Evolutionary conservation across 371 early-diverging fungal species (phyloP).

Genomic region (Saksenaea oblongispora): DNA sequence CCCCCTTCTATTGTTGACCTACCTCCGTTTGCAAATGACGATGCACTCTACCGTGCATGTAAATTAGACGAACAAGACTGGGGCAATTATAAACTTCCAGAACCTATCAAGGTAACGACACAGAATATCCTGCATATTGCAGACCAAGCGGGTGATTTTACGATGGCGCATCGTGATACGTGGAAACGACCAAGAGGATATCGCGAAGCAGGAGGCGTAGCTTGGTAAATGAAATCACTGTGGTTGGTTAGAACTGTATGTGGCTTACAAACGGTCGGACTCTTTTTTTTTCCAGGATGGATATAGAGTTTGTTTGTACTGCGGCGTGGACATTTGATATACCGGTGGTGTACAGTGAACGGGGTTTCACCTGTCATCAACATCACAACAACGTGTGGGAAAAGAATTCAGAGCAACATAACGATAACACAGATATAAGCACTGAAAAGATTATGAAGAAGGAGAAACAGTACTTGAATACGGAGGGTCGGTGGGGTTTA

Average conservation of each 20-base stretch:
- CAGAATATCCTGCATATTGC: slow-evolving; percentile 29
- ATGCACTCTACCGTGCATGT: slow-evolving; percentile 37
- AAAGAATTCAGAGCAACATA: slow-evolving; percentile 27
- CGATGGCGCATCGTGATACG: slow-evolving; percentile 48
- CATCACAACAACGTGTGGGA: slow-evolving; percentile 47
- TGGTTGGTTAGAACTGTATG: background rate
- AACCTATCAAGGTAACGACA: slow-evolving; percentile 22
- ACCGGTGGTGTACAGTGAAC: slow-evolving; percentile 32
- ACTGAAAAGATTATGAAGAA: slow-evolving; percentile 28
- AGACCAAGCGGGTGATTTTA: slow-evolving; percentile 51
- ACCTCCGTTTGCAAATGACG: slow-evolving; percentile 36
- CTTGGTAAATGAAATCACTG: slow-evolving; percentile 26
- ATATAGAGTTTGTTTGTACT: slow-evolving; percentile 47
- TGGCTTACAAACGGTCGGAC: too few species aligned
- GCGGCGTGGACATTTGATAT: slow-evolving; percentile 39
- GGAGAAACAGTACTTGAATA: slow-evolving; percentile 28
- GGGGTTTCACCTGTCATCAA: slow-evolving; percentile 44
- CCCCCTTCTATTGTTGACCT: slow-evolving; percentile 42
- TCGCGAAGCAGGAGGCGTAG: slow-evolving; percentile 45
- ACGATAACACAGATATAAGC: slow-evolving; percentile 21
- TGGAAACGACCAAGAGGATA: slow-evolving; percentile 42
- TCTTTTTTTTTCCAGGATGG: slow-evolving; percentile 22
- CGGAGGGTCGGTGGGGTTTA: slow-evolving; percentile 42
- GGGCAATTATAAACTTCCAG: slow-evolving; percentile 38
- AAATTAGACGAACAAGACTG: slow-evolving; percentile 33